These are phyloP conservation scores for Tetragonia tetragonoides DNA, from an alignment of 148 eudicot genomes.

Conservation along the genomic window DNA sequence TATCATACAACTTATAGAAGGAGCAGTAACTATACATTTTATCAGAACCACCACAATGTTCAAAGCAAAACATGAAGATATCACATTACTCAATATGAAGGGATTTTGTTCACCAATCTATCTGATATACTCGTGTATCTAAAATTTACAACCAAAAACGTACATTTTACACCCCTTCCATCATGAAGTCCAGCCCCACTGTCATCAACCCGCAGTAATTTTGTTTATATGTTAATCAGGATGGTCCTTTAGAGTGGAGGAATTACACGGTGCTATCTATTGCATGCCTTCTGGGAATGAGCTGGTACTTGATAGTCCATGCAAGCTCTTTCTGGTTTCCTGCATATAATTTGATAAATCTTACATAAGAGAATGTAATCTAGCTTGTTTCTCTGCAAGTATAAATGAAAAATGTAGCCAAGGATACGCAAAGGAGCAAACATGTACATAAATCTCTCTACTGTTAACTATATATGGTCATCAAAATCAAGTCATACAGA, in stretches of 20 bases:
- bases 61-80: too few relatives aligned
- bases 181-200: background rate
- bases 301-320: conserved; percentile 11
- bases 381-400: background rate
- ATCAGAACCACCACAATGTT: too few relatives aligned
- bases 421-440: background rate
- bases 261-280: background rate
- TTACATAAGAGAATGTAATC: background rate
- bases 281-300: background rate
- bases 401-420: background rate
- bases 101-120: conserved; percentile 5
- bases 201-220: background rate
- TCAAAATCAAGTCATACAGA: too few relatives aligned
- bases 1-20: too few relatives aligned
- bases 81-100: background rate
- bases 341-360: conserved; percentile 13
- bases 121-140: conserved; percentile 10
- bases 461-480: too few relatives aligned
- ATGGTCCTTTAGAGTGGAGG: background rate
- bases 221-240: background rate
- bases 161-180: conserved; percentile 8
- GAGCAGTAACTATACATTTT: too few relatives aligned
- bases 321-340: conserved; percentile 12
- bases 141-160: conserved; percentile 8
- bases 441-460: background rate